Conservation (phyloP, 768 basidiomycete genomes). For the Multifurca ochricompacta region DNA sequence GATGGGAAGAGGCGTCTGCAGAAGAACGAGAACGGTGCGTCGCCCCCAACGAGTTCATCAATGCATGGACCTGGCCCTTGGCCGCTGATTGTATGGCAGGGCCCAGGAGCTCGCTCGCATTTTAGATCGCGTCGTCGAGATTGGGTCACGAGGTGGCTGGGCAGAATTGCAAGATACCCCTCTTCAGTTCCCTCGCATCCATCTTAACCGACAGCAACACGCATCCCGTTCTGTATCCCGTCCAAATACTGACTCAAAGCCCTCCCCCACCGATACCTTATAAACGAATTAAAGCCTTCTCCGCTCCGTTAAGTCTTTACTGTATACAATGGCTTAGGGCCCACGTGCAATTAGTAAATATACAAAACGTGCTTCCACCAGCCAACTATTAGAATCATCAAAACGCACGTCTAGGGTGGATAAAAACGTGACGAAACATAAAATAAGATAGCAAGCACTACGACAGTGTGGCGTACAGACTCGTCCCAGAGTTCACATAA, state of each 20-base stretch:
- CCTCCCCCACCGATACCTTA: background rate
- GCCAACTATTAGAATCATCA: background rate
- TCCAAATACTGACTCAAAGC: background rate
- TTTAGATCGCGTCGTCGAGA: constrained; percentile 59
- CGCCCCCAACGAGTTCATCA: constrained; percentile 1
- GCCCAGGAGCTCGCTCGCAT: constrained; percentile 61
- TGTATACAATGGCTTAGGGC: background rate
- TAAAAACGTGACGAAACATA: background rate
- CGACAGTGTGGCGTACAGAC: background rate
- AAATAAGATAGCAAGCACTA: background rate
- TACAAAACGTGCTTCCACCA: background rate
- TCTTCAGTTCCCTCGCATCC: constrained; percentile 38
- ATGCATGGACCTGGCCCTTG: background rate
- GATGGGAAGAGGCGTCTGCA: constrained; percentile 37
- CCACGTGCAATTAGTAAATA: constrained; percentile 8
- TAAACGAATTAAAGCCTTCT: background rate
- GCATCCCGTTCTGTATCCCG: background rate
- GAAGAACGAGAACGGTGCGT: constrained; percentile 40
- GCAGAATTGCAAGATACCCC: constrained; percentile 57
- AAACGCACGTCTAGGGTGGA: background rate
- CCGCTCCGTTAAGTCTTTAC: background rate
- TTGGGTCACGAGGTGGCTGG: constrained; percentile 57
- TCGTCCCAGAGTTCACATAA: constrained; percentile 3
- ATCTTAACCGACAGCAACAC: constrained; percentile 13
- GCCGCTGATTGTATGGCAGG: constrained; percentile 29